These are phyloP conservation scores for Diaporthe batatas DNA, from an alignment of 2,329 filamentous ascomycete genomes.

Conservation along the genomic window DNA sequence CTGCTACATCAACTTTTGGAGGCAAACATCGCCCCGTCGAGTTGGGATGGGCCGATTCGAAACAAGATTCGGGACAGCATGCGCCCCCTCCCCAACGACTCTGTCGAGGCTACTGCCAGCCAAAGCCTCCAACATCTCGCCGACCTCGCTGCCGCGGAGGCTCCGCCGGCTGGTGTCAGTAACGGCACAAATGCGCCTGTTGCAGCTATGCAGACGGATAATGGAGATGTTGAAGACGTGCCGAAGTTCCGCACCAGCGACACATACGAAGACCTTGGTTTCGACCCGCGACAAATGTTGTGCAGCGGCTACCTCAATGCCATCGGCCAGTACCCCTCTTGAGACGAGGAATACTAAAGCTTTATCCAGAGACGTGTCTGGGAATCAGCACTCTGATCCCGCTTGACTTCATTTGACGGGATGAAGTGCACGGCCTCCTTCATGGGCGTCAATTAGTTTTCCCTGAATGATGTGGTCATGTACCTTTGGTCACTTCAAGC, in stretches of 20 bases:
- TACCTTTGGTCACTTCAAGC: background rate
- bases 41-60: constrained; percentile 70
- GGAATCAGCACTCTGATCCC: background rate
- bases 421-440: no score
- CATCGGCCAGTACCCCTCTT: constrained; percentile 34
- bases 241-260: constrained; percentile 43
- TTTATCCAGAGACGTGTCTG: background rate
- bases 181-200: constrained; percentile 42
- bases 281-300: constrained; percentile 56
- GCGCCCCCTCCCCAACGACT: constrained; percentile 52
- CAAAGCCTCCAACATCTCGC: constrained; percentile 72
- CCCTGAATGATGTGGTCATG: background rate
- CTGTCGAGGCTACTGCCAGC: constrained; percentile 59
- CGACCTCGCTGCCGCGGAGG: constrained; percentile 62
- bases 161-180: constrained; percentile 46
- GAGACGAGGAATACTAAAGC: background rate
- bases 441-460: background rate
- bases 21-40: constrained; percentile 60
- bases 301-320: constrained; percentile 55
- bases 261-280: constrained; percentile 58
- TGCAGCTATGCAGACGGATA: background rate
- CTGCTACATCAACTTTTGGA: constrained; percentile 70
- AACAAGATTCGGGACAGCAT: constrained; percentile 63
- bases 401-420: background rate
- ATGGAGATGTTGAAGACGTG: constrained; percentile 5